A percentile compares a stretch with the other conserved stretches of the same genome.
Conservation (phyloP, 78 protist species). For the Trichosphaerium sp. region DNA sequence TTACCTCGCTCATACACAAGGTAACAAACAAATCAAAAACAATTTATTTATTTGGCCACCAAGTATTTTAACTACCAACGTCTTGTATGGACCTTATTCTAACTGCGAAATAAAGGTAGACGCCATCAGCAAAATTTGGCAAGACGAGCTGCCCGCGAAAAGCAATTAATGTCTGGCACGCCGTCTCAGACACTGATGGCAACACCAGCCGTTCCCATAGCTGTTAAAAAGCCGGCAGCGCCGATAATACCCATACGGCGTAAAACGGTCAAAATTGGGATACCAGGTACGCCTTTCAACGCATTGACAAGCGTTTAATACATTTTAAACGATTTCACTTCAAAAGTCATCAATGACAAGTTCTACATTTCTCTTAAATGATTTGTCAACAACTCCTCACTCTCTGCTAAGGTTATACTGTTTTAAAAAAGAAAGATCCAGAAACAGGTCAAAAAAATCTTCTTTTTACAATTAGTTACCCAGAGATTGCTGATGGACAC, state of each 20-base stretch:
- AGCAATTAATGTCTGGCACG: background rate
- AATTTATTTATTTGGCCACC: no score
- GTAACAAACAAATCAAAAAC: conserved; percentile 3
- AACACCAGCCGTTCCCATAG: background rate
- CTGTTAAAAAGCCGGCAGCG: background rate
- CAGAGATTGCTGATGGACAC: conserved; percentile 82
- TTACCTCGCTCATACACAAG: conserved; percentile 90
- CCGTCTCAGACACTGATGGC: background rate
- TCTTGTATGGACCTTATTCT: no score
- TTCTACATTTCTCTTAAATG: no score
- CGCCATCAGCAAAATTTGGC: conserved; percentile 88
- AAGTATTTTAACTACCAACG: no score
- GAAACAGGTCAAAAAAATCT: conserved; percentile 31
- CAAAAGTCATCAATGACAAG: conserved; percentile 32
- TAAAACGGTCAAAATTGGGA: conserved; percentile 78
- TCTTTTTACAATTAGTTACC: conserved; percentile 83
- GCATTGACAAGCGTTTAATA: no score
- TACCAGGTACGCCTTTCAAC: no score
- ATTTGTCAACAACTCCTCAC: no score
- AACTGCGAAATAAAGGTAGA: no score
- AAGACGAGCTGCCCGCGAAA: conserved; percentile 50
- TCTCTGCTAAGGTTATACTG: background rate
- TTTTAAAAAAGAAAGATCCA: conserved; percentile 38
- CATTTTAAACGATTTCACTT: conserved; percentile 27
- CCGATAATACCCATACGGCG: background rate